phyloP scores from a whole-genome alignment of 306 rosid species.

The Corylus avellana region DNA sequence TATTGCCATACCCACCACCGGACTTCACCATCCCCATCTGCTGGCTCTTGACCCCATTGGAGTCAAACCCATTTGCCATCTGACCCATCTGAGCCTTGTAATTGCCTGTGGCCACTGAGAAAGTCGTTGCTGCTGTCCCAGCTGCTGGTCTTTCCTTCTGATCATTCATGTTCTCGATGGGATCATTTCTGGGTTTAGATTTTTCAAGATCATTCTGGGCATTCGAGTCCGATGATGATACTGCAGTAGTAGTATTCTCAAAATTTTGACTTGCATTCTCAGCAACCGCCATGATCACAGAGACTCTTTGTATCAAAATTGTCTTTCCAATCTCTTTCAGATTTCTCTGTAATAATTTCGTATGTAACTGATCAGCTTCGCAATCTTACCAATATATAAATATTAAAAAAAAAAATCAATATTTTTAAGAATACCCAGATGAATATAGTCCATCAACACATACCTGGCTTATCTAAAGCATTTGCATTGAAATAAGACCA shows the following conservation, averaged over 20 bases:
- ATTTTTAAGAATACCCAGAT: constrained; percentile 3
- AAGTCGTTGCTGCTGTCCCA: constrained; percentile 40
- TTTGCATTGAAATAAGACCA: constrained; percentile 40
- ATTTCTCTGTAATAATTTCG: constrained; percentile 32
- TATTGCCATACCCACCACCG: constrained; percentile 46
- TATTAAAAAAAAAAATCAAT: not conserved
- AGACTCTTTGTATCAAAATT: constrained; percentile 28
- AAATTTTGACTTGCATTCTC: constrained; percentile 75
- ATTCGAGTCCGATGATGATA: constrained; percentile 51
- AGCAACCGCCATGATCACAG: constrained; percentile 82
- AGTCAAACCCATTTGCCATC: constrained; percentile 64
- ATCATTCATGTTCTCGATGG: constrained; percentile 32
- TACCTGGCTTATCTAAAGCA: constrained; percentile 51
- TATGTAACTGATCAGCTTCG: constrained; percentile 21
- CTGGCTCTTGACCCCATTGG: constrained; percentile 52
- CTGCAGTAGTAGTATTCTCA: constrained; percentile 40
- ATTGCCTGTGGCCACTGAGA: constrained; percentile 47
- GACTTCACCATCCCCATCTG: constrained; percentile 51
- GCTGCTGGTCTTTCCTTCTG: constrained; percentile 43
- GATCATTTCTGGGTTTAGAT: constrained; percentile 57
- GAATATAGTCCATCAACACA: constrained; percentile 6
- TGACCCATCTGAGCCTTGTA: constrained; percentile 56
- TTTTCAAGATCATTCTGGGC: constrained; percentile 52
- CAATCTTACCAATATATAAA: constrained; percentile 5
- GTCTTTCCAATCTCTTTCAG: constrained; percentile 21